Evolutionary conservation across 2,329 filamentous ascomycete genomes (phyloP), one percentile per base, ranked within the genome.

Genomic region (Didymella pomorum): DNA sequence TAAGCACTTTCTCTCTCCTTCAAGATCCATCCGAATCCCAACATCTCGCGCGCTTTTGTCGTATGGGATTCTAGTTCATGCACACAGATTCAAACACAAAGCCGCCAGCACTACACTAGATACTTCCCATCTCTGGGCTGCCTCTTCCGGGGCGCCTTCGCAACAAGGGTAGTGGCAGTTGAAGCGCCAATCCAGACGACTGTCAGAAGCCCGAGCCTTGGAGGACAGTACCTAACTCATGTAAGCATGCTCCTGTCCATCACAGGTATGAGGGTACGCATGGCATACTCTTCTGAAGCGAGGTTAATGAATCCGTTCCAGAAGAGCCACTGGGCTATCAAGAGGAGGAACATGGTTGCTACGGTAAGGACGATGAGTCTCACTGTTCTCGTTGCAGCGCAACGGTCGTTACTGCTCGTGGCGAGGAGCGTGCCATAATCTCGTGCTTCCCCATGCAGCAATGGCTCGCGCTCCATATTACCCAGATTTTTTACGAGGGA

Each of bases 241-340:
- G 60, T 71, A 61, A 71, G 65, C 60, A 39, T 45, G 20, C 16
- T 44, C 3, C 11, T 10, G 37, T 51, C 33, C 20, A 37, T 10
- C 16, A 43, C n/a, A 33, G 31, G 4, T 33, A 47, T 29, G 43
- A 11, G 18, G 39, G 20, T 42, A 46, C 37, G 45, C 31, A 5
- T 33, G 55, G 71, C 71, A 28, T 69, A 74, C 69, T 62, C 39
- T 48, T 69, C 62, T 21, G 50, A 47, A 52, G 56, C 61, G n/a
- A 74, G 61, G 18, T 56, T 52, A 47, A 74, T 65, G 46, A 71
- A 71, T 29, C 71, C 72, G 21, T 9, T 41, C 72, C 71, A 74
- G 54, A 74, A 74, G 39, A 70, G n/a, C 65, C 69, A 71, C 59
- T 72, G 71, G 10, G 65, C 60, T 49, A 67, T 43, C 65, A 67